Evolutionary conservation across 2,329 filamentous ascomycete species (phyloP).

Genomic region (Paecilomyces sp.): DNA sequence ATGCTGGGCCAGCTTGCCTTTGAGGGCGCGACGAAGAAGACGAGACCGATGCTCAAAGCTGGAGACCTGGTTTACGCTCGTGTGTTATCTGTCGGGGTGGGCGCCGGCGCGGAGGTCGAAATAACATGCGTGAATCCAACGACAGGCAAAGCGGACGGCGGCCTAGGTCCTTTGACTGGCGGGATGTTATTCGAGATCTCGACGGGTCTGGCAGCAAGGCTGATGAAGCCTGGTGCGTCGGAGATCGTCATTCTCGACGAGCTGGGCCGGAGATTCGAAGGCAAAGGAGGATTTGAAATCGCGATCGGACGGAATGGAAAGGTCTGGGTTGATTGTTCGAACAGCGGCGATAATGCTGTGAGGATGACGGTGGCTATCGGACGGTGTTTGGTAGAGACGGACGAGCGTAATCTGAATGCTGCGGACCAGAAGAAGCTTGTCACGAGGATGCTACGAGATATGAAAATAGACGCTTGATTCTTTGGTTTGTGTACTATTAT

Average conservation of each 20-base stretch:
- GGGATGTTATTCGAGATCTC: constrained; percentile 84
- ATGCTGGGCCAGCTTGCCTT: constrained; percentile 85
- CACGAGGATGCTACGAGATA: constrained; percentile 33
- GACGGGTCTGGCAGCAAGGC: constrained; percentile 69
- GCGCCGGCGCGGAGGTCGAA: constrained; percentile 80
- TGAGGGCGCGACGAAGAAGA: constrained; percentile 87
- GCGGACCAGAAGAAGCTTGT: constrained; percentile 42
- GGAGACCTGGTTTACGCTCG: constrained; percentile 86
- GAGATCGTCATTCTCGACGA: constrained; percentile 69
- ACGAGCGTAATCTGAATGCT: constrained; percentile 48
- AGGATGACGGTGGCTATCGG: constrained; percentile 72
- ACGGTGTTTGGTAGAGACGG: constrained; percentile 68
- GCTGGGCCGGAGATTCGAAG: constrained; percentile 64
- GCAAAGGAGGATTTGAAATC: constrained; percentile 68
- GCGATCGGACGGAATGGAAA: constrained; percentile 88
- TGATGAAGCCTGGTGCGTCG: constrained; percentile 45
- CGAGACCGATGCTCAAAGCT: constrained; percentile 65
- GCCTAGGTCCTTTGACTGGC: constrained; percentile 71
- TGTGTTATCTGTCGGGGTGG: constrained; percentile 67
- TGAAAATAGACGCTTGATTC: constrained; percentile 26
- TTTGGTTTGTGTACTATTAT: neutral
- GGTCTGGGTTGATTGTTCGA: constrained; percentile 75
- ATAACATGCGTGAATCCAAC: constrained; percentile 80
- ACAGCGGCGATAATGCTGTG: constrained; percentile 48
- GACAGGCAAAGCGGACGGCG: constrained; percentile 85